Base-by-base conservation (phyloP, 805 yeast species). In the Metschnikowia matae region DNA sequence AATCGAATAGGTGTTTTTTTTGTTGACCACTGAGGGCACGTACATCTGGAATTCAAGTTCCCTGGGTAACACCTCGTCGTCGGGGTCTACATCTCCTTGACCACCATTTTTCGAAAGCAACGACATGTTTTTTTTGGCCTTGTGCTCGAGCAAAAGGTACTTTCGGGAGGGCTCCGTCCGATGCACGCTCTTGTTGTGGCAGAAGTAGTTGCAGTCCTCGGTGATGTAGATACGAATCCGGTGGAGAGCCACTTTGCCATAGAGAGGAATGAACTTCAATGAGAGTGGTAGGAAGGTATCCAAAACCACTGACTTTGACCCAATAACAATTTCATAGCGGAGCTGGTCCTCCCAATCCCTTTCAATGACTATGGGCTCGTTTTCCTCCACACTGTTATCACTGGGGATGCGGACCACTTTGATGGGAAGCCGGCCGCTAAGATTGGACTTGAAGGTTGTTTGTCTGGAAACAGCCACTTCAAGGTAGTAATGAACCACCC, bases 281-380 rank as follows among this genome's bases (percentile, higher is more conserved):
- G 91, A 87, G 7, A 94, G 74, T 1, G 98, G 98, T 47, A 94
- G 69, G 59, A 80, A 83, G 2, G 92, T 83, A 63, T 95, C 90
- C 45, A 94, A 74, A 7, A 95, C 84, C 48, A 94, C 82, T 26
- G 90, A 84, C 65, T 92, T 94, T 26, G 96, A 88, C 1, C 96
- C 95, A 48, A 94, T 84, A 17, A 90, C 83, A 40, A 94, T 89
- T 62, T 94, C 97, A 63, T 94, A 94, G 57, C 84, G 84, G 32
- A 94, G 68, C 63, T 87, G 89, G 63, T 88, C 90, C 65, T 92
- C 98, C 99, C 99, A 94, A 56, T 88, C 92, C 52, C 96, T 77
- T 26, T 85, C 78, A 35, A 94, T 89, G 4, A 89, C 87, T 48
- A 94, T 92, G 0, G 99, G 98, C 63, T 94, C 99, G 54, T 86